Evolutionary conservation across 768 basidiomycete species (phyloP), one percentile per base, ranked within the genome.

Genomic region (Glaciozyma antarctica): DNA sequence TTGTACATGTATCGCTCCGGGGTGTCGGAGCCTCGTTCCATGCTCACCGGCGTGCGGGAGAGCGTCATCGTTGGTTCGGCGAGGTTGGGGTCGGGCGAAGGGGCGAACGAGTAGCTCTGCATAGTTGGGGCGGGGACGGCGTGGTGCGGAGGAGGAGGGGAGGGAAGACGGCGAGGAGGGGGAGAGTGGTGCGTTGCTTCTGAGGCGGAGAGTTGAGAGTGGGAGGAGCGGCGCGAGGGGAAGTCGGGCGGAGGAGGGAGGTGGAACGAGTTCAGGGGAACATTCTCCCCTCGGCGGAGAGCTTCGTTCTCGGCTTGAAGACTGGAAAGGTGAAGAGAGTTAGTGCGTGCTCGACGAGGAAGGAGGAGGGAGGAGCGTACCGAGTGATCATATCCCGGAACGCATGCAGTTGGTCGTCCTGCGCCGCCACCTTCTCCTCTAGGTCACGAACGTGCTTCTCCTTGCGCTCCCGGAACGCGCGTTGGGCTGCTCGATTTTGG

Each of bases 401-500:
- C 22, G 43, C 19, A 1, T 86, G 84, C 68, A 89, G 88, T 77
- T 89, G 87, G 7, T 85, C 84, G 74, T 92, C 90, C 28, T 97
- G 85, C 48, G 84, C 86, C 4, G 88, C 84, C 24, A 97, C 85
- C 75, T 92, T 85, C 76, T 92, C 90, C 76, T 98, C 94, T 61
- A 98, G 81, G 88, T 95, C 92, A 75, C 88, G 88, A 67, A 97
- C 90, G 75, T 93, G 90, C 72, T 89, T 90, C 78, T 98, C 94
- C 77, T 97, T 93, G 66, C 94, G 83, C 77, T 98, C 94, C 61
- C 94, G 81, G 80, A 98, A 98, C 0, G 94, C 94, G 58, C 93
- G 85, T 77, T 98, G 94, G 9, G 94, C 94, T 1, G 93, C 91
- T 55, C 94, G 82, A 72, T 98, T 98, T 78, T 98, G 94, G 72